A percentile compares a stretch with the other conserved stretches of the same genome.
These are phyloP conservation scores for Metschnikowia vanudenii DNA, from an alignment of 805 yeast genomes.

Conservation along the genomic window DNA sequence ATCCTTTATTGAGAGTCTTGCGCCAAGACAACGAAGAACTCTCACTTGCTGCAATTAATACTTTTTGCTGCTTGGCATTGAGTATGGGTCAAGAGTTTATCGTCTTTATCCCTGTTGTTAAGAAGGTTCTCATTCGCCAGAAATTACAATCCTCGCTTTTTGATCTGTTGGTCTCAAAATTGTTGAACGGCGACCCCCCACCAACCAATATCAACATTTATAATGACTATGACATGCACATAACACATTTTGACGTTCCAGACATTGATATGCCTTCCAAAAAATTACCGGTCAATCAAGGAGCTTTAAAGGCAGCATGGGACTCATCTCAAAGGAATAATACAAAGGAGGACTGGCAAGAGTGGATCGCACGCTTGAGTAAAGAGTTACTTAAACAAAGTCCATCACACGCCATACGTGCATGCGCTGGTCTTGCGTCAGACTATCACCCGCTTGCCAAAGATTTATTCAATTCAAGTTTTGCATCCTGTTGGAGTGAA, in stretches of 20 bases:
- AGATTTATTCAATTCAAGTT: slow-evolving; percentile 90
- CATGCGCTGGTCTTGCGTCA: slow-evolving; percentile 86
- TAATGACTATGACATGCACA: slow-evolving; percentile 49
- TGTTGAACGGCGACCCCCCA: slow-evolving; percentile 80
- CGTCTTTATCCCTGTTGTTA: slow-evolving; percentile 81
- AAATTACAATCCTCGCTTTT: slow-evolving; percentile 70
- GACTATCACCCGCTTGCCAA: slow-evolving; percentile 85
- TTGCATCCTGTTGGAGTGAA: slow-evolving; percentile 94
- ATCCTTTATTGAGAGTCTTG: slow-evolving; percentile 75
- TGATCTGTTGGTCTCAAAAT: slow-evolving; percentile 75
- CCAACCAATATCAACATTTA: slow-evolving; percentile 74
- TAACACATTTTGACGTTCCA: slow-evolving; percentile 47
- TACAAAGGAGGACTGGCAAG: slow-evolving; percentile 96
- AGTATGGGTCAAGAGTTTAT: slow-evolving; percentile 83
- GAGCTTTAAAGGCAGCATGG: slow-evolving; percentile 79
- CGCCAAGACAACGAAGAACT: slow-evolving; percentile 55
- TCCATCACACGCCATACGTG: slow-evolving; percentile 90
- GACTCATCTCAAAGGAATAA: slow-evolving; percentile 78
- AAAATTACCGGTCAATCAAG: slow-evolving; percentile 68
- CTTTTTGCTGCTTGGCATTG: slow-evolving; percentile 71
- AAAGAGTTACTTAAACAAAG: slow-evolving; percentile 86
- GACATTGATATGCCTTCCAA: slow-evolving; percentile 68
- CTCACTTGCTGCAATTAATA: slow-evolving; percentile 65
- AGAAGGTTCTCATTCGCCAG: slow-evolving; percentile 59
- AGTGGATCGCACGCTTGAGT: slow-evolving; percentile 87